Conservation (phyloP, 257 asterid species). For the Lantana camara region DNA sequence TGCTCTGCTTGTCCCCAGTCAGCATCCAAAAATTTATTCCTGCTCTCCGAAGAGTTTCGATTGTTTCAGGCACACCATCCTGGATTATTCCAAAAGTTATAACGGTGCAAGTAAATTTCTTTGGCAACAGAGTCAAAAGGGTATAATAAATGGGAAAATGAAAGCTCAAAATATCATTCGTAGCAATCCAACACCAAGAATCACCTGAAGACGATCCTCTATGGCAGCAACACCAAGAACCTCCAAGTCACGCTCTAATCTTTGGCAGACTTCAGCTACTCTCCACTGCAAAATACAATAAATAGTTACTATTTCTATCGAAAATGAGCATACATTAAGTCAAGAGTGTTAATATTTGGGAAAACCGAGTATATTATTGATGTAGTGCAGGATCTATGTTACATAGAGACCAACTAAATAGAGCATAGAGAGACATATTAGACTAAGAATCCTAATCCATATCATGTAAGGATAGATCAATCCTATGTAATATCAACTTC, state of each 20-base stretch:
- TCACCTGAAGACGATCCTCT: slow-evolving; percentile 97
- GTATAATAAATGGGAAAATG: slow-evolving; percentile 11
- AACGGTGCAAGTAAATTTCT: slow-evolving; percentile 24
- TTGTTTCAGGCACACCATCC: slow-evolving; percentile 99
- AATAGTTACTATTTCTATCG: slow-evolving; percentile 8
- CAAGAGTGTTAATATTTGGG: too few relatives aligned
- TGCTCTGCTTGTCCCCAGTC: slow-evolving; percentile 96
- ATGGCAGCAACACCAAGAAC: slow-evolving; percentile 98
- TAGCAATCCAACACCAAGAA: slow-evolving; percentile 23
- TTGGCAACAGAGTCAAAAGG: slow-evolving; percentile 24
- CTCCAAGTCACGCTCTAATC: slow-evolving; percentile 83
- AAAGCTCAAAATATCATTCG: background rate
- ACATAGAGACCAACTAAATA: too few relatives aligned
- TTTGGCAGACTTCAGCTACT: slow-evolving; percentile 97
- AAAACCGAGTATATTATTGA: too few relatives aligned
- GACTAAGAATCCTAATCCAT: too few relatives aligned
- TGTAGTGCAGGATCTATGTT: too few relatives aligned
- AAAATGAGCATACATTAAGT: slow-evolving; percentile 17
- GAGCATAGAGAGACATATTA: too few relatives aligned
- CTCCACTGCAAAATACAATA: slow-evolving; percentile 66
- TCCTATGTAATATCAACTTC: too few relatives aligned
- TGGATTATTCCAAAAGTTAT: slow-evolving; percentile 37
- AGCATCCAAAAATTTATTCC: slow-evolving; percentile 99
- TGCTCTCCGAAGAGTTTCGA: slow-evolving; percentile 84
- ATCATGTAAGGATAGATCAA: too few relatives aligned